phyloP scores from a whole-genome alignment of 306 rosid species.

The Trifolium dubium region DNA sequence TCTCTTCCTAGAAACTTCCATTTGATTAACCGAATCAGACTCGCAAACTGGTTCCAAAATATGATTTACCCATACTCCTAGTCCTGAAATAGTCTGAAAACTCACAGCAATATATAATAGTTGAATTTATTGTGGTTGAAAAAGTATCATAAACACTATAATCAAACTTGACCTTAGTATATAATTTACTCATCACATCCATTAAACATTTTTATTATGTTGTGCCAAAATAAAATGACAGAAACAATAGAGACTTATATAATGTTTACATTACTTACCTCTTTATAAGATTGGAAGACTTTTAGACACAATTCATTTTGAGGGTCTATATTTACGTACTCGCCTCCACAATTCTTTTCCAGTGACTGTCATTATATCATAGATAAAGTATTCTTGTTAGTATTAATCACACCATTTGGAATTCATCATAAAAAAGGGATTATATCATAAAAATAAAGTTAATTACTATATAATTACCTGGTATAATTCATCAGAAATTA shows the following conservation, averaged over 20 bases:
- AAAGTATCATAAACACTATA: too few species aligned
- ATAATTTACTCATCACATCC: too few species aligned
- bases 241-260: too few species aligned
- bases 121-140: too few species aligned
- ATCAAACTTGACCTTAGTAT: too few species aligned
- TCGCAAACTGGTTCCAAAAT: conserved; percentile 50
- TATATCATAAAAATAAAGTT: too few species aligned
- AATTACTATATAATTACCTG: conserved; percentile 54
- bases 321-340: conserved; percentile 36
- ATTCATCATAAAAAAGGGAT: not conserved
- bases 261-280: too few species aligned
- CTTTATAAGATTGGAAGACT: not conserved
- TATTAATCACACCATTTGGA: not conserved
- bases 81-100: too few species aligned
- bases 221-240: too few species aligned
- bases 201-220: too few species aligned
- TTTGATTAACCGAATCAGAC: too few species aligned
- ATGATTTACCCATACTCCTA: too few species aligned
- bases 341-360: conserved; percentile 51
- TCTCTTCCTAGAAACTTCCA: conserved; percentile 26
- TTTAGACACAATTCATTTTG: conserved; percentile 44
- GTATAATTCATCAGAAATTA: conserved; percentile 67
- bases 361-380: conserved; percentile 47
- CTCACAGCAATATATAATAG: not conserved
- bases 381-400: not conserved